Evolutionary conservation across 306 rosid species (phyloP), one percentile per base, ranked within the genome.

Genomic region (Delonix regia): DNA sequence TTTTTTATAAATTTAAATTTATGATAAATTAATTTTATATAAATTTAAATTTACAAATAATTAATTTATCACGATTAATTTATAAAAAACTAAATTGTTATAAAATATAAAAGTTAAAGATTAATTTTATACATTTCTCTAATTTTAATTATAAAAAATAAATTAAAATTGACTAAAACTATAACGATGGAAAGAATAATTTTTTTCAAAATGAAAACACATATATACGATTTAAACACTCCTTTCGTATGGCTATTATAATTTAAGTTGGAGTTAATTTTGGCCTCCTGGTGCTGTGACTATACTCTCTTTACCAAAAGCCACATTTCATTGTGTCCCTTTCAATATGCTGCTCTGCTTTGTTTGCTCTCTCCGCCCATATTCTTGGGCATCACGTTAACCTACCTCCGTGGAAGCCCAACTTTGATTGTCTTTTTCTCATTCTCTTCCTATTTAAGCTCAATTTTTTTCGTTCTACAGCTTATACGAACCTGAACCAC

Each of bases 301-400:
- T 9, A 41, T 41, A 0, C 13, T 41, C 45, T 57, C 18, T 24
- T 18, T 11, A 25, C 34, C 36, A 15, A 2, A 24, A 0, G 9
- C 24, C 56, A 36, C 36, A 15, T 18, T 51, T 45, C 9, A 2
- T 67, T 45, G 39, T 60, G 73, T 14, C 34, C 10, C 30, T 15
- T 27, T 36, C 22, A 3, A 1, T 1, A 9, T 9, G 0, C 0
- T 10, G 7, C n/a, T n/a, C n/a, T 70, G 4, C 34, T 63, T 22
- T 34, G 41, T 34, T 47, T 0, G 41, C 15, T 42, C 4, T 25
- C 47, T 74, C 64, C 65, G 56, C 25, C 77, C 13, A 14, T 22
- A 2, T 4, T 21, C 86, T 79, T 83, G 86, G 8, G 2, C 51
- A 41, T 71, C 86, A 79, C 81, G 86, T 75, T 78, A 55, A 74